A percentile compares a stretch with the other conserved stretches of the same genome.
These are phyloP conservation scores for Flaveria ramosissima DNA, from an alignment of 129 eudicot genomes.

Conservation along the genomic window DNA sequence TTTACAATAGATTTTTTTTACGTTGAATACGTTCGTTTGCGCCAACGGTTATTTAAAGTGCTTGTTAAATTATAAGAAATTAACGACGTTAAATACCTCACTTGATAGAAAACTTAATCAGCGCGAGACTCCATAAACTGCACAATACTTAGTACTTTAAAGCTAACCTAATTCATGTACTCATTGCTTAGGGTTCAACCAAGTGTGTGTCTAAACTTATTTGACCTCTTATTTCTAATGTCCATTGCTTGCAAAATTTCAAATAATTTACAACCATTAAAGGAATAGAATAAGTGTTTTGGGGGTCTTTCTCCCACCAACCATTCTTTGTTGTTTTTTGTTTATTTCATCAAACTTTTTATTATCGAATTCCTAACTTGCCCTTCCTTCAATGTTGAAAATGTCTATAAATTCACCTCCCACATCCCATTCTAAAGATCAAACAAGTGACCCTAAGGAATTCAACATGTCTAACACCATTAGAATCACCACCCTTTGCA, in stretches of 20 bases:
- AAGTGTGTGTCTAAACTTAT: conserved; percentile 32
- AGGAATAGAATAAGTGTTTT: conserved; percentile 20
- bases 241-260: conserved; percentile 27
- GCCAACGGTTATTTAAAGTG: no score
- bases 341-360: conserved; percentile 10
- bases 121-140: no score
- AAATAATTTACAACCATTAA: conserved; percentile 39
- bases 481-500: conserved; percentile 57
- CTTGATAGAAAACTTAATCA: neutral
- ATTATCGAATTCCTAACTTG: conserved; percentile 22
- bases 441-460: neutral
- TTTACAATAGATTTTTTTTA: neutral
- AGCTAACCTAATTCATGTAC: neutral
- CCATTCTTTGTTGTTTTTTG: conserved; percentile 26
- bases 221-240: conserved; percentile 36
- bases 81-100: neutral
- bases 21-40: neutral
- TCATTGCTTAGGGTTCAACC: conserved; percentile 16
- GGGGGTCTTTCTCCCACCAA: conserved; percentile 29
- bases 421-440: conserved; percentile 22
- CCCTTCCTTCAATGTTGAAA: conserved; percentile 32
- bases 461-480: conserved; percentile 47
- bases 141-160: neutral
- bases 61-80: neutral
- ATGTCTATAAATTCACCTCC: conserved; percentile 41